phyloP scores from a whole-genome alignment of 1,284 basidiomycete genomes.

The Cerrena zonata region DNA sequence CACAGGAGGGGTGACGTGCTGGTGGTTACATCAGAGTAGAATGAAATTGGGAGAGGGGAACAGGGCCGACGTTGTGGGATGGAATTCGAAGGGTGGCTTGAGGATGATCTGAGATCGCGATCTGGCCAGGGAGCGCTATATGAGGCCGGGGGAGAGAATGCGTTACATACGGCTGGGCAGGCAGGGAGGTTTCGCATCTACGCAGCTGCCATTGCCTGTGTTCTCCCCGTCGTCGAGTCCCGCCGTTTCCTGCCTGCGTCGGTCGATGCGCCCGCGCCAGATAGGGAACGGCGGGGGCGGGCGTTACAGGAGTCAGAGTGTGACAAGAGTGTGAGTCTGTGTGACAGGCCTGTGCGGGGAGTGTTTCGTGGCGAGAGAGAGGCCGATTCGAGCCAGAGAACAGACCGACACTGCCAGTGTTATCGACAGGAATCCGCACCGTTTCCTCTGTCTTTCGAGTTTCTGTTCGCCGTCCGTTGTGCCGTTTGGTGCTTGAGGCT shows the following conservation, averaged over 20 bases:
- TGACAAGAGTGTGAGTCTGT: too few species aligned
- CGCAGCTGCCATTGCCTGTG: neutral
- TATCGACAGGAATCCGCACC: too few species aligned
- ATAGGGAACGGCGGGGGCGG: neutral
- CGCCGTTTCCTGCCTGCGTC: neutral
- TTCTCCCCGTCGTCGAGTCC: neutral
- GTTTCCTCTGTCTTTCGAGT: too few species aligned
- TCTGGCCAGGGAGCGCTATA: constrained; percentile 4
- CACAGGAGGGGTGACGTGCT: neutral
- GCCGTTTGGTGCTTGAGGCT: too few species aligned
- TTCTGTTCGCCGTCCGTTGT: too few species aligned
- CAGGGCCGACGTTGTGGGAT: neutral
- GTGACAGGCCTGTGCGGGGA: neutral
- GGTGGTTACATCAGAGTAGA: neutral
- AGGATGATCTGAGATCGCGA: constrained; percentile 3
- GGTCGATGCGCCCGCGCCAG: neutral
- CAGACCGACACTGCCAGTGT: too few species aligned
- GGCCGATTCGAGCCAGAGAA: too few species aligned
- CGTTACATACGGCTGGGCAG: neutral
- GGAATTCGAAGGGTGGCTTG: neutral
- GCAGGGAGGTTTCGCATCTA: neutral
- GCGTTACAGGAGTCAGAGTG: neutral
- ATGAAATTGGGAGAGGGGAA: neutral
- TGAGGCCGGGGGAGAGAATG: constrained; percentile 1
- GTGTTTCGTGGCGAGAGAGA: neutral